Base-by-base conservation (phyloP, 371 early-diverging fungal genomes). In the Synchytrium microbalum region DNA sequence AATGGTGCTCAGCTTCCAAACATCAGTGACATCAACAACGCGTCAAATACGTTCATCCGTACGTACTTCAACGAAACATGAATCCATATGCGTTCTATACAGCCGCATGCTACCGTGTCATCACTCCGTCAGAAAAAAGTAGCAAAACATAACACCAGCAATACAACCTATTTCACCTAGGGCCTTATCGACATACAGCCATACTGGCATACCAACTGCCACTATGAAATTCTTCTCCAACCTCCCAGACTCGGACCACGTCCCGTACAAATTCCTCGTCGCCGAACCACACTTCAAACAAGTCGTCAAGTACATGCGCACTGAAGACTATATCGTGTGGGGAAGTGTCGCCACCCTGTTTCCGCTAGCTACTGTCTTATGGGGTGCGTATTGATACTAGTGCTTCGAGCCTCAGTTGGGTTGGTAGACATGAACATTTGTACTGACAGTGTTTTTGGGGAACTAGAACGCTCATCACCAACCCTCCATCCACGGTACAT, bases 251-350 rank as follows among this genome's bases (percentile, higher is more conserved):
- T 23, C 58, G 27, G 73, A 79, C 60, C 76, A 80, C 59, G 70
- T 70, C 29, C 78, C 78, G 31, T 80, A 74, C 68, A 63, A 53
- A 25, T 63, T 76, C 71, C 60, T 80, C 33, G 69, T 64, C 13
- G 75, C 69, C 19, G 71, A 80, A 52, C 80, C 80, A 5, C 89
- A 91, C 68, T 87, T 95, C 68, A 71, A 69, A 69, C 86, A 92
- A 63, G 92, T 96, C 2, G 84, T 93, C 60, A 80, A 91, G 60
- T 95, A 93, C 80, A 88, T 95, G 75, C 85, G 97, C 62, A 71
- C 86, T 56, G 75, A 83, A 23, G 97, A 96, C 78, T 88, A 87
- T 64, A 84, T 76, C 60, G 72, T 84, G 54, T 81, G 83, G 80
- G 88, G 82, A 46, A 88, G 73, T n/a, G 68, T 85, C 38, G 84